Evolutionary conservation across 1,284 basidiomycete species (phyloP).

Genomic region (Wallemia mellicola): DNA sequence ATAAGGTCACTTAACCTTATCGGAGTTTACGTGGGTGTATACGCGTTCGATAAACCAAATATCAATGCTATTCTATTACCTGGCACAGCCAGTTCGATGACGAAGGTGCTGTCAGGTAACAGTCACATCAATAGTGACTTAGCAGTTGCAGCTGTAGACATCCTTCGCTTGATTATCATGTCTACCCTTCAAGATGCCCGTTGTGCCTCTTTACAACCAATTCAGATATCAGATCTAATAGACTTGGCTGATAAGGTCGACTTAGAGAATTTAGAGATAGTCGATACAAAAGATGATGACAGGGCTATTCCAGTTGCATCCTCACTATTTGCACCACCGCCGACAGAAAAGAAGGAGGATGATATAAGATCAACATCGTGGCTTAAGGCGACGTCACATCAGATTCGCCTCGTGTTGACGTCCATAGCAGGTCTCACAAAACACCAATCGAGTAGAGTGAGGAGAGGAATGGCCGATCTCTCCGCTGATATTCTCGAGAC

Average conservation of each 20-base stretch:
- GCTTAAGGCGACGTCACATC: constrained; percentile 15
- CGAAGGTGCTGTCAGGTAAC: constrained; percentile 28
- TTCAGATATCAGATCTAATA: constrained; percentile 17
- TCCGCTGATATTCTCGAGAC: constrained; percentile 24
- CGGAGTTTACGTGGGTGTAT: constrained; percentile 25
- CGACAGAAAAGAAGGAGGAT: not conserved
- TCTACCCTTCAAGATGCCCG: constrained; percentile 26
- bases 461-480: constrained; percentile 26
- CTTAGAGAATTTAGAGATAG: constrained; percentile 28
- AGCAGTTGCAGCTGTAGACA: constrained; percentile 20
- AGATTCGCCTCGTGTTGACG: constrained; percentile 14
- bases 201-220: constrained; percentile 27
- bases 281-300: constrained; percentile 5
- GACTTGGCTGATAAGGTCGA: constrained; percentile 12
- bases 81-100: constrained; percentile 43
- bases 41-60: constrained; percentile 30
- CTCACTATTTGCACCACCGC: constrained; percentile 4
- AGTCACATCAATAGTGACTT: constrained; percentile 13
- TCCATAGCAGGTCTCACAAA: constrained; percentile 13
- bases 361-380: constrained; percentile 13
- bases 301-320: constrained; percentile 6
- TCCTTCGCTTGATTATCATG: constrained; percentile 20
- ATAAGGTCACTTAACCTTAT: constrained; percentile 30
- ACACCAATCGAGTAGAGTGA: constrained; percentile 32
- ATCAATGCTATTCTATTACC: constrained; percentile 34